Evolutionary conservation across 2,329 filamentous ascomycete species (phyloP).

Genomic region (Paradendryphiella salina): DNA sequence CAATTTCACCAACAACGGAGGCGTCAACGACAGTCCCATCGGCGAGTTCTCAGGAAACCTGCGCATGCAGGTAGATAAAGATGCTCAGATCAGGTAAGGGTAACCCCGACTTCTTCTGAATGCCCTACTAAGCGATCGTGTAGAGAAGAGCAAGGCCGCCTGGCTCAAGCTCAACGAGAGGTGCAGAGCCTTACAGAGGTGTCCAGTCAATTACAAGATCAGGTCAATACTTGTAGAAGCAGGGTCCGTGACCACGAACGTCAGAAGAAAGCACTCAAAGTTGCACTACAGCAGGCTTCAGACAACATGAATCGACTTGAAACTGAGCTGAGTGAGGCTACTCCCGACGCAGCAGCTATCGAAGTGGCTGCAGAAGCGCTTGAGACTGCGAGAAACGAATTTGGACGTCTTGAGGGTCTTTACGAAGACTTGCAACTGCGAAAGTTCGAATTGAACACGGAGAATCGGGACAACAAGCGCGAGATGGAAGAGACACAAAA

Average conservation of each 20-base stretch:
- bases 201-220: constrained; percentile 43
- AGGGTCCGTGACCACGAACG: constrained; percentile 57
- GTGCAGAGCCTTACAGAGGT: constrained; percentile 30
- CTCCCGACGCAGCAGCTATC: constrained; percentile 62
- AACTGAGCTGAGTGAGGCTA: constrained; percentile 62
- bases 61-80: constrained; percentile 80
- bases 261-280: constrained; percentile 54
- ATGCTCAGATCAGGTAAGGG: constrained; percentile 62
- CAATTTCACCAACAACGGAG: constrained; percentile 46
- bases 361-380: constrained; percentile 56
- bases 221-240: constrained; percentile 55
- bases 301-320: constrained; percentile 68
- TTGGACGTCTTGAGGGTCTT: constrained; percentile 41
- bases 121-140: constrained; percentile 7
- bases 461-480: constrained; percentile 34
- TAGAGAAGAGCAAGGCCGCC: constrained; percentile 51
- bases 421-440: constrained; percentile 55
- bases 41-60: constrained; percentile 58
- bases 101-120: not conserved
- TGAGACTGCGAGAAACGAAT: constrained; percentile 58
- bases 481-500: constrained; percentile 36
- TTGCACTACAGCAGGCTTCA: constrained; percentile 62
- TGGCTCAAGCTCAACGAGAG: constrained; percentile 54
- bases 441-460: constrained; percentile 50
- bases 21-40: constrained; percentile 57